These are phyloP conservation scores for Amphibolis antarctica DNA, from an alignment of 106 monocot species.

Conservation along the genomic window DNA sequence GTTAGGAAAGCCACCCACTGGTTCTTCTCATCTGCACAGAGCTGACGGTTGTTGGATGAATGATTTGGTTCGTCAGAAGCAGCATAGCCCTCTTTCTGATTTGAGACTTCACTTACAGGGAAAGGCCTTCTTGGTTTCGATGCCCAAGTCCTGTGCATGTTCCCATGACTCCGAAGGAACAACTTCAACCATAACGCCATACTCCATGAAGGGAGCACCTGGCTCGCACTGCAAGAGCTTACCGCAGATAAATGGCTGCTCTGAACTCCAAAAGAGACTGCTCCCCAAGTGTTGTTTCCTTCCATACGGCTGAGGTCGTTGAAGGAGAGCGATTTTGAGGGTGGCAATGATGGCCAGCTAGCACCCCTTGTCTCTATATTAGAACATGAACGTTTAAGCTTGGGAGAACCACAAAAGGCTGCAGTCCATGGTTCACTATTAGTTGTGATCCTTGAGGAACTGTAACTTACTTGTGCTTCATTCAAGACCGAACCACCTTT, in stretches of 20 bases:
- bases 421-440: conserved; percentile 16
- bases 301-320: conserved; percentile 30
- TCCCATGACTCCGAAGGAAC: conserved; percentile 89
- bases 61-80: conserved; percentile 51
- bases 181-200: conserved; percentile 89
- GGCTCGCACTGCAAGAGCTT: conserved; percentile 62
- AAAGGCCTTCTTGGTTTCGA: conserved; percentile 3
- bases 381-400: conserved; percentile 71
- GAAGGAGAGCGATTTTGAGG: conserved; percentile 39
- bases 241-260: conserved; percentile 46
- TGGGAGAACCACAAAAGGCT: conserved; percentile 29
- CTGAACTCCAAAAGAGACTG: conserved; percentile 5
- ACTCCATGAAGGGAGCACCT: conserved; percentile 87
- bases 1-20: conserved; percentile 81
- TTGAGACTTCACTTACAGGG: not conserved
- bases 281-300: not conserved
- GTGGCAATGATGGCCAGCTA: conserved; percentile 4
- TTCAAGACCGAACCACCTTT: conserved; percentile 6
- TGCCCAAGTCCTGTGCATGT: conserved; percentile 38
- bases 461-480: not conserved
- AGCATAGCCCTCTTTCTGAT: conserved; percentile 47
- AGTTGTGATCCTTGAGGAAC: conserved; percentile 7
- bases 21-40: conserved; percentile 23
- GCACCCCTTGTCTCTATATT: conserved; percentile 70
- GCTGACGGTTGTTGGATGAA: conserved; percentile 7